phyloP scores from a whole-genome alignment of 805 yeast genomes.

The Sugiyamaella qingdaonensis region DNA sequence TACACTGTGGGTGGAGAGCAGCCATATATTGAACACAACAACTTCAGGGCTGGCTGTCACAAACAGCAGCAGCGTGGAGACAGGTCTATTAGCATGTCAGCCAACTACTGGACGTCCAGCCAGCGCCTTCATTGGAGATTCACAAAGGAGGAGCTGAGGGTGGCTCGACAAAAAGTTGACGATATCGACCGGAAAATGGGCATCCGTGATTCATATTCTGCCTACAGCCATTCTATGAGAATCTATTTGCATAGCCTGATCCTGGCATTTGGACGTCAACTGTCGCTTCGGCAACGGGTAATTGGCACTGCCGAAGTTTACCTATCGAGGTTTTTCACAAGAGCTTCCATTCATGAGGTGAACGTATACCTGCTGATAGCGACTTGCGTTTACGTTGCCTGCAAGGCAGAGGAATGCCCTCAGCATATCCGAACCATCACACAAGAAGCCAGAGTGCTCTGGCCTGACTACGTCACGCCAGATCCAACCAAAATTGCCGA shows the following conservation, averaged over 20 bases:
- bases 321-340: slow-evolving; percentile 67
- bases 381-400: slow-evolving; percentile 81
- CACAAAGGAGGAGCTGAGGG: slow-evolving; percentile 53
- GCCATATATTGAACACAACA: no score
- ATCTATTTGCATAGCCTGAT: slow-evolving; percentile 75
- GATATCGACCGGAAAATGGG: slow-evolving; percentile 33
- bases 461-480: slow-evolving; percentile 94
- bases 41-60: no score
- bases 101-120: slow-evolving; percentile 83
- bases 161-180: slow-evolving; percentile 35
- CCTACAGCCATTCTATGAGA: slow-evolving; percentile 39
- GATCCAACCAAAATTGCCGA: slow-evolving; percentile 91
- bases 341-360: slow-evolving; percentile 71
- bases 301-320: slow-evolving; percentile 87
- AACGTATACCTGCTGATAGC: slow-evolving; percentile 78
- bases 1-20: no score
- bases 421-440: slow-evolving; percentile 83
- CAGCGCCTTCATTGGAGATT: slow-evolving; percentile 81
- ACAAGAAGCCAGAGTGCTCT: slow-evolving; percentile 77
- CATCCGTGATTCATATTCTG: slow-evolving; percentile 21
- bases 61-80: no score
- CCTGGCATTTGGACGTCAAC: slow-evolving; percentile 70
- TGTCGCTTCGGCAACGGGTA: slow-evolving; percentile 76
- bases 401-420: slow-evolving; percentile 94
- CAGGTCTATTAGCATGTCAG: slow-evolving; percentile 46